A percentile compares a stretch with the other conserved stretches of the same genome.
Evolutionary conservation across 2,329 filamentous ascomycete genomes (phyloP).

Genomic region (Cercospora citrullina): DNA sequence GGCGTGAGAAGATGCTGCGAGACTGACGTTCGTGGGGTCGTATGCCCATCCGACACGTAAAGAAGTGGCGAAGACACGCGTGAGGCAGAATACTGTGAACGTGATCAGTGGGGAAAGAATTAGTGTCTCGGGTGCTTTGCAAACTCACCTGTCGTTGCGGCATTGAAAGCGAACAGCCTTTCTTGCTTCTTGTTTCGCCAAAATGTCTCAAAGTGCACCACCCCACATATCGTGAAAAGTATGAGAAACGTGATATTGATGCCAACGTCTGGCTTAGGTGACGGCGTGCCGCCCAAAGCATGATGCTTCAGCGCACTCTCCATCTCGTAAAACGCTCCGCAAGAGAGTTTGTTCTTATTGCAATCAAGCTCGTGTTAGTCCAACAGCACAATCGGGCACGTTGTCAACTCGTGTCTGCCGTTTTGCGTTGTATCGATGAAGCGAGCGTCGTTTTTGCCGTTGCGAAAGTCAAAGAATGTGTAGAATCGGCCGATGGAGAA

Average conservation of each 20-base stretch:
- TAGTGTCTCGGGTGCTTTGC: background rate
- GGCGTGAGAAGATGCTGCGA: constrained; percentile 63
- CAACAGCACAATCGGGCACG: constrained; percentile 1
- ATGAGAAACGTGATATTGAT: constrained; percentile 63
- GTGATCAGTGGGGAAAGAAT: constrained; percentile 1
- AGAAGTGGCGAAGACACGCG: constrained; percentile 49
- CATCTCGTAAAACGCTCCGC: background rate
- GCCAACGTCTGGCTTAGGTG: constrained; percentile 60
- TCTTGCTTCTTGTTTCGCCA: constrained; percentile 50
- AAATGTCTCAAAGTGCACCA: constrained; percentile 60
- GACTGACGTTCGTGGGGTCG: constrained; percentile 43
- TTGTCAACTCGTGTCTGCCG: constrained; percentile 3
- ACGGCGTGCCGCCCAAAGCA: constrained; percentile 59
- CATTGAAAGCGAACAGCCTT: constrained; percentile 60
- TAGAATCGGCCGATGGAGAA: background rate
- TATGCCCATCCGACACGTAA: constrained; percentile 59
- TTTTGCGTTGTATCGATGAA: constrained; percentile 3
- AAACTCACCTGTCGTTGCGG: constrained; percentile 50
- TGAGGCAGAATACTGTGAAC: constrained; percentile 53
- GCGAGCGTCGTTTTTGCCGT: constrained; percentile 4
- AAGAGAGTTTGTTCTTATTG: background rate
- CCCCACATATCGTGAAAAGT: constrained; percentile 57
- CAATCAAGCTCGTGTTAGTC: background rate
- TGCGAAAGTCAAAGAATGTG: constrained; percentile 13
- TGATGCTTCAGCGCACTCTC: constrained; percentile 39